These are phyloP conservation scores for Pythium periplocum DNA, from an alignment of 352 stramenopile species.

Conservation along the genomic window DNA sequence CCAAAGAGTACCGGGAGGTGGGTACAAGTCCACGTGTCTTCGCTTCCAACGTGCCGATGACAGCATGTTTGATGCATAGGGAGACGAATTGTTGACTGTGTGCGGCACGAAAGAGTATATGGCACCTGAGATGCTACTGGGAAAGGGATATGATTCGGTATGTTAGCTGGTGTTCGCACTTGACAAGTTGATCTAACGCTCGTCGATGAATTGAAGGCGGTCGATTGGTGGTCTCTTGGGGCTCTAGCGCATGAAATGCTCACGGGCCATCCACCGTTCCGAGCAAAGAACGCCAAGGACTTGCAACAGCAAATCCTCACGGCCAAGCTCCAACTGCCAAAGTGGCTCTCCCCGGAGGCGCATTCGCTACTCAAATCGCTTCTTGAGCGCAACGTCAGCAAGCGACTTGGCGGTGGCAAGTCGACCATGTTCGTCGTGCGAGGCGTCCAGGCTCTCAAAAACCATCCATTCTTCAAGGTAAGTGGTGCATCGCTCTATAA, in stretches of 20 bases:
- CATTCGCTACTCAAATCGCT: slow-evolving; percentile 95
- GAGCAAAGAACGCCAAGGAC: slow-evolving; percentile 62
- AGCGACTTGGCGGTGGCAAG: slow-evolving; percentile 91
- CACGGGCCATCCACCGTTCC: slow-evolving; percentile 63
- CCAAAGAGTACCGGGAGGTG: slow-evolving; percentile 61
- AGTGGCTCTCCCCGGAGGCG: slow-evolving; percentile 79
- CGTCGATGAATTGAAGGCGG: slow-evolving; percentile 27
- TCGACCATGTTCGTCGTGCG: slow-evolving; percentile 98
- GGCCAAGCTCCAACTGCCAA: slow-evolving; percentile 67
- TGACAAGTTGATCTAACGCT: not conserved
- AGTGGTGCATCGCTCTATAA: not conserved
- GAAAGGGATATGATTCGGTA: slow-evolving; percentile 79
- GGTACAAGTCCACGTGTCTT: not conserved
- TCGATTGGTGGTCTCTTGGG: slow-evolving; percentile 85
- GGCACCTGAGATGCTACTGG: slow-evolving; percentile 78
- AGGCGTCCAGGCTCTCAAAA: slow-evolving; percentile 93
- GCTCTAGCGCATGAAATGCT: slow-evolving; percentile 79
- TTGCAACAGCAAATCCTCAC: slow-evolving; percentile 77
- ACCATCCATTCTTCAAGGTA: slow-evolving; percentile 92
- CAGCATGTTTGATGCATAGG: slow-evolving; percentile 13
- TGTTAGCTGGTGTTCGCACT: not conserved
- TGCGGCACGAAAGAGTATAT: slow-evolving; percentile 87
- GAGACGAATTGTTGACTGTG: slow-evolving; percentile 66
- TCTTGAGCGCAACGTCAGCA: slow-evolving; percentile 94
- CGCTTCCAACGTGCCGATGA: no score